Conservation (phyloP, 108 stramenopile species). For the Cyclotella atomus region DNA sequence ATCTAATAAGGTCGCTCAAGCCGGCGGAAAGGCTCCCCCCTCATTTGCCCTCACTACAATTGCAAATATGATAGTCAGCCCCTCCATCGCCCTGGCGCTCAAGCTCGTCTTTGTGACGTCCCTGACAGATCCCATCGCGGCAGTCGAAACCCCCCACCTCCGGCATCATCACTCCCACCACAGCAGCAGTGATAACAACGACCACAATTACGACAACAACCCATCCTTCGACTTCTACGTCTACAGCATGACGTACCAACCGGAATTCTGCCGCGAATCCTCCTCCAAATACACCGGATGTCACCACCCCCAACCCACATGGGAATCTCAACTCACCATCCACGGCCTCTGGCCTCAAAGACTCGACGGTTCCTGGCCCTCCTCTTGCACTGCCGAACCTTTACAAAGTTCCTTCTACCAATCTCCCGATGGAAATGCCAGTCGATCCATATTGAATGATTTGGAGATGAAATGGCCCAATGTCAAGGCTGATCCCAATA, state of each 20-base stretch:
- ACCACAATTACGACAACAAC: neutral
- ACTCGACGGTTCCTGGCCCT: conserved; percentile 51
- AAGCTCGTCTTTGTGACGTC: neutral
- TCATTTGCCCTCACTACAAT: neutral
- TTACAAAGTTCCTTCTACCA: conserved; percentile 24
- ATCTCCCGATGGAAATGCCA: neutral
- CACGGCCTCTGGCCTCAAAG: conserved; percentile 61
- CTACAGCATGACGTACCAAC: conserved; percentile 52
- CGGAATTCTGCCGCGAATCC: conserved; percentile 53
- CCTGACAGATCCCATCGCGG: neutral
- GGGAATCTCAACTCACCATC: conserved; percentile 51
- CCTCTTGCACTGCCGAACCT: conserved; percentile 43
- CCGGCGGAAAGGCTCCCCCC: no score
- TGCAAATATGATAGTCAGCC: neutral
- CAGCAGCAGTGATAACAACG: no score
- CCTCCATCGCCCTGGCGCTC: neutral
- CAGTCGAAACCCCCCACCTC: neutral
- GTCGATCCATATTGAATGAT: conserved; percentile 16
- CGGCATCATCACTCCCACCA: neutral
- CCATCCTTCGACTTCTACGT: conserved; percentile 40
- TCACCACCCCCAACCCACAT: conserved; percentile 26
- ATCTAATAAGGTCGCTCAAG: no score
- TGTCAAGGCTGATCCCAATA: conserved; percentile 27
- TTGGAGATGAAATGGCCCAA: conserved; percentile 52
- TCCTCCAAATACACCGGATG: conserved; percentile 39